Conservation (phyloP, 2,329 filamentous ascomycete genomes). For the Pyrenophora seminiperda region DNA sequence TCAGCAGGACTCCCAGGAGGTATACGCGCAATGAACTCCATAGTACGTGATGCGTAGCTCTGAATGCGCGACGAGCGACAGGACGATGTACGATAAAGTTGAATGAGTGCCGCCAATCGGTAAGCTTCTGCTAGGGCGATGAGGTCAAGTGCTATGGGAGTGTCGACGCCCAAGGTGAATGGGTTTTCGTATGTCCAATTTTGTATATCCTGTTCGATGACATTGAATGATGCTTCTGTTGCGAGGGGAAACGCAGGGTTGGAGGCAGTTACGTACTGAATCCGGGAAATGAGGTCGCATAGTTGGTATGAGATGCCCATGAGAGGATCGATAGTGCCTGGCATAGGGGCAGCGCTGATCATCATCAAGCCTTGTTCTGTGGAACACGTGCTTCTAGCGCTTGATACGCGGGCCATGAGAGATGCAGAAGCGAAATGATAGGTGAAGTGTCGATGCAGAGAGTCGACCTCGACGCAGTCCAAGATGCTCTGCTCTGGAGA, state of each 20-base stretch:
- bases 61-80: constrained; percentile 33
- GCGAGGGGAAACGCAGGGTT: constrained; percentile 42
- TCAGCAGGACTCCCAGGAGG: constrained; percentile 43
- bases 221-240: constrained; percentile 40
- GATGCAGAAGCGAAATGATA: constrained; percentile 46
- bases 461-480: constrained; percentile 41
- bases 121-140: constrained; percentile 45
- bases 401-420: constrained; percentile 40
- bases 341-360: constrained; percentile 23
- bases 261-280: constrained; percentile 41
- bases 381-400: constrained; percentile 16
- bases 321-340: constrained; percentile 42
- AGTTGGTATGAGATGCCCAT: constrained; percentile 46
- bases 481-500: constrained; percentile 30
- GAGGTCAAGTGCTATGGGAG: constrained; percentile 41
- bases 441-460: constrained; percentile 44
- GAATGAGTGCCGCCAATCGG: constrained; percentile 43
- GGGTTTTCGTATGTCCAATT: constrained; percentile 44
- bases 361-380: constrained; percentile 28
- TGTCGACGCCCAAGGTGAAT: constrained; percentile 36
- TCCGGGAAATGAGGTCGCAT: constrained; percentile 41
- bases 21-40: constrained; percentile 45
- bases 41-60: constrained; percentile 37
- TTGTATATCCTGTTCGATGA: constrained; percentile 40
- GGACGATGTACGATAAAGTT: constrained; percentile 41